These are phyloP conservation scores for Candida arabinofermentans DNA, from an alignment of 805 yeast genomes.

Conservation along the genomic window DNA sequence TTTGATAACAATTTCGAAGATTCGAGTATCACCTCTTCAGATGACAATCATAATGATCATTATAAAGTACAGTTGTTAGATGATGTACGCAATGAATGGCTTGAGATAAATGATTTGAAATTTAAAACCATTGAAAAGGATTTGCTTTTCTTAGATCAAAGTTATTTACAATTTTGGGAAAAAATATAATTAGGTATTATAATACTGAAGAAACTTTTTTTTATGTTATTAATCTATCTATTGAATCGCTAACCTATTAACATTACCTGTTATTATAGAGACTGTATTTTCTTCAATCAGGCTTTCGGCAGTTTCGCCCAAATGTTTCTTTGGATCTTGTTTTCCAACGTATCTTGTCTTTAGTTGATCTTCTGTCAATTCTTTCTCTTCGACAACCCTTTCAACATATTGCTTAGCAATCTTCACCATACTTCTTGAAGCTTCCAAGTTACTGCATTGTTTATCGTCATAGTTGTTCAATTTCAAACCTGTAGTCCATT, in stretches of 20 bases:
- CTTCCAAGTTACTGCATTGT: conserved; percentile 69
- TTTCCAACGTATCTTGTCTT: conserved; percentile 96
- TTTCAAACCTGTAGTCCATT: conserved; percentile 91
- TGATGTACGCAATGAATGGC: conserved; percentile 45
- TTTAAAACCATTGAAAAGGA: conserved; percentile 49
- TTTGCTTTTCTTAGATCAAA: conserved; percentile 56
- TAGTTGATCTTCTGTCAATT: conserved; percentile 79
- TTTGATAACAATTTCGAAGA: conserved; percentile 23
- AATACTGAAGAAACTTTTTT: neutral
- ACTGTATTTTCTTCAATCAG: conserved; percentile 88
- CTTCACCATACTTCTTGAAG: conserved; percentile 75
- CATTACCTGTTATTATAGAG: conserved; percentile 81
- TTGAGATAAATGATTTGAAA: conserved; percentile 50
- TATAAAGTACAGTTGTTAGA: conserved; percentile 52
- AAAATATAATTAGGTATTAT: conserved; percentile 8
- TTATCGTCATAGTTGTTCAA: conserved; percentile 72
- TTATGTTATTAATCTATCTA: conserved; percentile 20
- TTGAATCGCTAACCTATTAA: conserved; percentile 85
- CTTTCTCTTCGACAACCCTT: conserved; percentile 90
- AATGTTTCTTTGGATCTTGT: conserved; percentile 98
- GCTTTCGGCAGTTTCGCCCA: conserved; percentile 81
- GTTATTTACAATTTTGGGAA: conserved; percentile 68
- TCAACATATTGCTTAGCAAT: conserved; percentile 87
- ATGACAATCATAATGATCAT: conserved; percentile 5
- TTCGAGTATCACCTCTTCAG: conserved; percentile 1